Conservation (phyloP, 75 land plant species). For the Selaginella moellendorffii region DNA sequence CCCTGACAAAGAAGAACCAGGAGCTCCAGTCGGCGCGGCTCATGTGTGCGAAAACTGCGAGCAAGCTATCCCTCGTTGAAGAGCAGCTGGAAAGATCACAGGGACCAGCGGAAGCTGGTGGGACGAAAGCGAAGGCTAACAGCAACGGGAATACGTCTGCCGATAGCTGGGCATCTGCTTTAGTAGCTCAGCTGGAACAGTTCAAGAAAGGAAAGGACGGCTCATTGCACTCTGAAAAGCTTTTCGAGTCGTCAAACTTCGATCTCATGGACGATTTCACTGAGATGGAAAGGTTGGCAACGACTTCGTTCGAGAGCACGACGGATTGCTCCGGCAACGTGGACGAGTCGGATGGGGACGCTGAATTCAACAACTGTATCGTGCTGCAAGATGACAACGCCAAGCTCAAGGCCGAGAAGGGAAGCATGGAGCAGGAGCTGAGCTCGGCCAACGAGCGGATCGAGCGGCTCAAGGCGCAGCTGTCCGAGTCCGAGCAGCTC, state of each 20-base stretch:
- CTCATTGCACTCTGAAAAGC: neutral
- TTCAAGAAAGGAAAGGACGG: neutral
- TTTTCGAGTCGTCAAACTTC: neutral
- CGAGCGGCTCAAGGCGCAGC: neutral
- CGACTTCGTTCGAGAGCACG: neutral
- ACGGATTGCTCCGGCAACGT: neutral
- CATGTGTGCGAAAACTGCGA: conserved; percentile 64
- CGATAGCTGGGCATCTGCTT: neutral
- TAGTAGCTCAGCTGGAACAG: neutral
- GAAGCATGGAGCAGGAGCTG: neutral
- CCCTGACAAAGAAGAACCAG: conserved; percentile 37
- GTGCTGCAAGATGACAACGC: neutral
- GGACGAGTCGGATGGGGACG: neutral
- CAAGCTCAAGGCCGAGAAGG: neutral
- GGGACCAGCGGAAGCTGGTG: neutral
- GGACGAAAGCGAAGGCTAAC: neutral
- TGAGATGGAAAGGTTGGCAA: conserved; percentile 70
- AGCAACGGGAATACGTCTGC: neutral
- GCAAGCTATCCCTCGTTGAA: conserved; percentile 35
- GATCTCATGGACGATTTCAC: conserved; percentile 77
- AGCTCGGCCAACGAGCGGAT: neutral
- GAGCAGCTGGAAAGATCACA: neutral
- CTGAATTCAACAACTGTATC: neutral
- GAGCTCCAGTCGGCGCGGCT: conserved; percentile 67
- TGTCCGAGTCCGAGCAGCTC: neutral